phyloP scores from a whole-genome alignment of 2,329 filamentous ascomycete genomes.

The Chrysosporium queenslandicum region DNA sequence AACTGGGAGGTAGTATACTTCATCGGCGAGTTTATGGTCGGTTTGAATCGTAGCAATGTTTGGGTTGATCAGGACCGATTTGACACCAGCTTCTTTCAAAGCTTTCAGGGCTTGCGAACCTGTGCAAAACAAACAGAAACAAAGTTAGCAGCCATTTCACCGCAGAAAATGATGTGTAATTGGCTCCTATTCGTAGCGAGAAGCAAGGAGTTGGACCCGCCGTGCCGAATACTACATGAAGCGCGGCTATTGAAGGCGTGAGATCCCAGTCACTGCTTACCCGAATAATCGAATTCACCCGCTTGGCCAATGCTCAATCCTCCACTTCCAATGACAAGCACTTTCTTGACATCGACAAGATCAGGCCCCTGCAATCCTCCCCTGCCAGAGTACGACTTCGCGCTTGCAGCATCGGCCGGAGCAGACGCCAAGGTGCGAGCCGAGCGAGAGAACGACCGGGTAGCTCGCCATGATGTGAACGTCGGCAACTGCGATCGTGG shows the following conservation, averaged over 20 bases:
- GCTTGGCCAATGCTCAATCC: constrained; percentile 95
- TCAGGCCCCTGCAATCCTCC: constrained; percentile 71
- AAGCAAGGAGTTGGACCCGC: not conserved
- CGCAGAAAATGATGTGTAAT: not conserved
- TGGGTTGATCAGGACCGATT: constrained; percentile 89
- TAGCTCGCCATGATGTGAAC: constrained; percentile 31
- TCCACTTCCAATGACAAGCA: constrained; percentile 89
- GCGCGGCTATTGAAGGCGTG: constrained; percentile 9
- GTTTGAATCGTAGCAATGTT: constrained; percentile 99
- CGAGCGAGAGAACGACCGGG: constrained; percentile 36
- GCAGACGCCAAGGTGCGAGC: constrained; percentile 32
- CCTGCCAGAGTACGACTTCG: constrained; percentile 80
- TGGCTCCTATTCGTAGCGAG: not conserved
- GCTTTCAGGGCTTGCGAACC: constrained; percentile 95
- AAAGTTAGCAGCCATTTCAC: not conserved
- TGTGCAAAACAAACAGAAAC: constrained; percentile 29
- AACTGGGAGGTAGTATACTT: constrained; percentile 96
- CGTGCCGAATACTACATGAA: not conserved
- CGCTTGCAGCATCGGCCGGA: constrained; percentile 57
- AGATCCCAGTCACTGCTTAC: constrained; percentile 44
- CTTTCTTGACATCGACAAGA: constrained; percentile 87
- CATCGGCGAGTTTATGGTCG: constrained; percentile 87
- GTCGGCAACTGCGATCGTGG: constrained; percentile 31
- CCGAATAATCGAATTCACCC: constrained; percentile 97
- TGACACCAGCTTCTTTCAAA: constrained; percentile 84